Base-by-base conservation (phyloP, 495 filamentous ascomycete species). In the Penicillium lividum region DNA sequence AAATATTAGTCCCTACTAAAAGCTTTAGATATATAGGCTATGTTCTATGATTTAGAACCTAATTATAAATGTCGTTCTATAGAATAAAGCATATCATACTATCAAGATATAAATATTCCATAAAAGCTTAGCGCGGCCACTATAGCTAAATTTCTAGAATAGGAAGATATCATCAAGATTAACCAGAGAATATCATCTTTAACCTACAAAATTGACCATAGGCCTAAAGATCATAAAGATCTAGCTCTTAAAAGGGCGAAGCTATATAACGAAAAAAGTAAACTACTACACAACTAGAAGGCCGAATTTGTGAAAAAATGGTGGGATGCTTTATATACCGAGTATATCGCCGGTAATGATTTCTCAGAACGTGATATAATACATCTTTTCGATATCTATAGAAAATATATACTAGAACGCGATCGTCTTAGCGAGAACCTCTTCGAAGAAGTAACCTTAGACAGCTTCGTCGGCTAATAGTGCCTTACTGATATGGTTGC, bases 11-110 rank as follows among this genome's bases (percentile, higher is more conserved):
- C 61, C 47, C 15, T 44, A 30, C 51, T 66, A 0, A 66, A 66
- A 36, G 45, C 54, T 5, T 51, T 69, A 28, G 67, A 69, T 53
- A 54, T 66, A 4, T 38, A 62, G 31, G 63, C 63, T 11, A 18
- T 66, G 42, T 57, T 56, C 18, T 61, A 60, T 58, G 49, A 63
- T 18, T 38, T 69, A 31, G 67, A 66, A 29, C 59, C 58, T 33
- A 54, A 69, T 33, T 66, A 62, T 40, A 51, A 65, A 56, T 64
- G 44, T 25, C 61, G 51, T n/a, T 47, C 64, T 28, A 69, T 69
- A 43, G 61, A 69, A 55, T 53, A 58, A 50, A 69, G 66, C 29
- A 69, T 69, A 53, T 58, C 66, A 30, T 56, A 69, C 27, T 50
- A 66, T 54, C 53, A 56, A 27, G 66, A 69, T 46, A 30, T 47